Evolutionary conservation across 805 yeast genomes (phyloP).

Genomic region (Maudiozyma bulderi): DNA sequence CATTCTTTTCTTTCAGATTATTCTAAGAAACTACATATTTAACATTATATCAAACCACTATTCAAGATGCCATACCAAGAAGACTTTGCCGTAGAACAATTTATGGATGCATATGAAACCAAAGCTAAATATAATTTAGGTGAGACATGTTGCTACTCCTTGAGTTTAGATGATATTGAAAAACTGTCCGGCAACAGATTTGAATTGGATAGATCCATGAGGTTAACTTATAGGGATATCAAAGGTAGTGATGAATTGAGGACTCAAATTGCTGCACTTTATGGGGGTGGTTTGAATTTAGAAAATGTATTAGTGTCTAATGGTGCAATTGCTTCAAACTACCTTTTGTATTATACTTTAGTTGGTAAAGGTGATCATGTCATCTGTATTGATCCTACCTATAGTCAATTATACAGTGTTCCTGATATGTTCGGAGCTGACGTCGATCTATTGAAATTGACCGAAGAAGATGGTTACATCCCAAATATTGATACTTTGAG

Average conservation of each 20-base stretch:
- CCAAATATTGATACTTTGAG: constrained; percentile 32
- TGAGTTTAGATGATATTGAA: constrained; percentile 33
- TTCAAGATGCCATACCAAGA: constrained; percentile 35
- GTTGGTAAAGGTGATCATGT: constrained; percentile 39
- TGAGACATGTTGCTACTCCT: constrained; percentile 43
- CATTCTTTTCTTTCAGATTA: no score
- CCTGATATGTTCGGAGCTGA: constrained; percentile 38
- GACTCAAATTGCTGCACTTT: constrained; percentile 29
- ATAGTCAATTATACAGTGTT: constrained; percentile 41
- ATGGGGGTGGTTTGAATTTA: constrained; percentile 19
- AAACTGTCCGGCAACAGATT: constrained; percentile 23
- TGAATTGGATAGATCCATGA: constrained; percentile 15
- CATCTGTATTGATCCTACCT: constrained; percentile 40
- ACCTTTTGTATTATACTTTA: constrained; percentile 36
- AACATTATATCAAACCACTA: background rate
- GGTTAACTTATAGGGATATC: constrained; percentile 39
- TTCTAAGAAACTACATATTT: background rate
- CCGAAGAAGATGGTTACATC: constrained; percentile 28
- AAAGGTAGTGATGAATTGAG: constrained; percentile 36
- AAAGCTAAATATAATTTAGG: constrained; percentile 35
- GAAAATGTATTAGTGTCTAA: constrained; percentile 40
- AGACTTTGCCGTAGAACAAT: constrained; percentile 43
- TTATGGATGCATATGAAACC: constrained; percentile 43
- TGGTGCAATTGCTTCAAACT: constrained; percentile 51
- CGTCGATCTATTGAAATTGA: constrained; percentile 31